Percentiles rank a stretch among this genome's conserved stretches.
Evolutionary conservation across 2,329 filamentous ascomycete species (phyloP).

Genomic region (Talaromyces verruculosus): DNA sequence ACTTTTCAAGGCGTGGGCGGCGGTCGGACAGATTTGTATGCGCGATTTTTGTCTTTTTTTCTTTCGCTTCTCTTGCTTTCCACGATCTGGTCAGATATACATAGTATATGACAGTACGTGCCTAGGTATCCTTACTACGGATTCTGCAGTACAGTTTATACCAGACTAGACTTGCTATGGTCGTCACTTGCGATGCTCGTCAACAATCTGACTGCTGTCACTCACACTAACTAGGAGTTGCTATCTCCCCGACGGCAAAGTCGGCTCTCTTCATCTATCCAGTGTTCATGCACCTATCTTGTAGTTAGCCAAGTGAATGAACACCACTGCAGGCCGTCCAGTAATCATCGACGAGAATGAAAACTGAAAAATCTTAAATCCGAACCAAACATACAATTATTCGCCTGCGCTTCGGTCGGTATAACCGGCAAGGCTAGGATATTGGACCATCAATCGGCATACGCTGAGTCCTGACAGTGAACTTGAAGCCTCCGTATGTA

Average conservation of each 20-base stretch:
- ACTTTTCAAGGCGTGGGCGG: slow-evolving; percentile 15
- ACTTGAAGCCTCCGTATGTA: background rate
- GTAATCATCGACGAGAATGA: background rate
- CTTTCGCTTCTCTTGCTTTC: background rate
- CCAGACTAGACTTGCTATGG: slow-evolving; percentile 6
- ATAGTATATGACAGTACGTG: background rate
- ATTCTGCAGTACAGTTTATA: background rate
- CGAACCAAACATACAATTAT: background rate
- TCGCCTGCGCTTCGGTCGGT: slow-evolving; percentile 3
- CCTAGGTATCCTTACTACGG: background rate
- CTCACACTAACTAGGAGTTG: background rate
- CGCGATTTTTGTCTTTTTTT: slow-evolving; percentile 19
- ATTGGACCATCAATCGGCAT: background rate
- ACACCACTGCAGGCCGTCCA: background rate
- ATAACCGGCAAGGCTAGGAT: slow-evolving; percentile 1
- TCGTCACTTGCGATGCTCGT: background rate
- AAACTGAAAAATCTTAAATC: background rate
- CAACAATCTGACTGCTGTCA: background rate
- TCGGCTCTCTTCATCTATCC: background rate
- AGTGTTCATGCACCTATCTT: background rate
- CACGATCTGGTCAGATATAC: background rate
- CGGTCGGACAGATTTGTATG: slow-evolving; percentile 22
- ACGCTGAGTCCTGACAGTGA: background rate
- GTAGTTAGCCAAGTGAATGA: background rate
- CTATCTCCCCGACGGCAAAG: slow-evolving; percentile 13